These are phyloP conservation scores for Talaromyces funiculosus DNA, from an alignment of 2,329 filamentous ascomycete genomes.

Conservation along the genomic window DNA sequence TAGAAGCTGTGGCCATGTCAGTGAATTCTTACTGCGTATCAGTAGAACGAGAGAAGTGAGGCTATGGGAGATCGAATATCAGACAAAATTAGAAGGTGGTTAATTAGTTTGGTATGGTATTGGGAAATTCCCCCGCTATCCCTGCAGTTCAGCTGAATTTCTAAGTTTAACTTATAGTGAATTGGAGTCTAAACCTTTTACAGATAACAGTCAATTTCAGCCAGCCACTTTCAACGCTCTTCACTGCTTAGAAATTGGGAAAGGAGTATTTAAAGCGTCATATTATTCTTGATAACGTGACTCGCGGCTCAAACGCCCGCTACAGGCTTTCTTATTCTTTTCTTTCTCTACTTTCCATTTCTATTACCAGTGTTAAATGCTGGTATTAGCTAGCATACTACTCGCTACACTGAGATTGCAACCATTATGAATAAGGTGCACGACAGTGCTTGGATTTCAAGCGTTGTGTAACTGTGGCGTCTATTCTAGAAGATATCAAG, in stretches of 20 bases:
- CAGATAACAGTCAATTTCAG: background rate
- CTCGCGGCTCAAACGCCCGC: background rate
- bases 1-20: background rate
- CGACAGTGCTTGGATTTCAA: background rate
- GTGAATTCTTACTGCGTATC: background rate
- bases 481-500: background rate
- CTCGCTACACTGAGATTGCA: no score
- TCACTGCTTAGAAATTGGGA: background rate
- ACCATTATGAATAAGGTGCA: no score
- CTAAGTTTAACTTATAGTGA: background rate
- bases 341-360: no score
- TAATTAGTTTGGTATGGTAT: background rate
- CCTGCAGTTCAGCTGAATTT: background rate
- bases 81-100: background rate
- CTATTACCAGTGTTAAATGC: background rate
- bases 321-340: no score
- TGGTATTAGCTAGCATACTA: background rate
- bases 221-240: background rate
- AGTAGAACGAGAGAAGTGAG: background rate
- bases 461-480: background rate
- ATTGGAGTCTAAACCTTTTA: background rate
- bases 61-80: background rate
- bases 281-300: background rate
- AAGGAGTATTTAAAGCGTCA: background rate
- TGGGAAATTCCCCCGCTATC: background rate